Evolutionary conservation across 345 rosid genomes (phyloP).

Genomic region (Euphorbia lathyris): DNA sequence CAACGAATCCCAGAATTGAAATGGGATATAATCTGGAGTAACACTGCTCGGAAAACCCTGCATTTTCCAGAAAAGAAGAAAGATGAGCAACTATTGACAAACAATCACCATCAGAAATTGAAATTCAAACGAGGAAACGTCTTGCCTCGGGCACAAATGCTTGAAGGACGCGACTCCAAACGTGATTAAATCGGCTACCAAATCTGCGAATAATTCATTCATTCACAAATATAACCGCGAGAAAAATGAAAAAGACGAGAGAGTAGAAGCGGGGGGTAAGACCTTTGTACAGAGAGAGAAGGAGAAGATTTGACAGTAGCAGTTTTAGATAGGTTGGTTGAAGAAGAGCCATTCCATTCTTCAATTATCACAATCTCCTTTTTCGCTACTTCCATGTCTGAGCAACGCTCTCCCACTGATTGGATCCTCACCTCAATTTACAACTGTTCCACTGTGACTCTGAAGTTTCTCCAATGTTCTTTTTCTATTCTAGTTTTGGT

Average conservation of each 20-base stretch:
- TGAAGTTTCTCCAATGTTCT: too few species aligned
- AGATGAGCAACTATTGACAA: not conserved
- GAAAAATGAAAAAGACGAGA: not conserved
- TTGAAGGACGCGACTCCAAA: constrained; percentile 78
- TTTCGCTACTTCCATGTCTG: not conserved
- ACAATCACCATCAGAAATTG: not conserved
- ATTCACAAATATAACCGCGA: not conserved
- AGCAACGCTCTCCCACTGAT: not conserved
- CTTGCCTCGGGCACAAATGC: constrained; percentile 93
- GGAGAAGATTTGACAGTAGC: constrained; percentile 58
- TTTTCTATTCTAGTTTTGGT: too few species aligned
- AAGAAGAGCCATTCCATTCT: constrained; percentile 22
- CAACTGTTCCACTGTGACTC: too few species aligned
- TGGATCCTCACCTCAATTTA: too few species aligned
- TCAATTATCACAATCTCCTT: constrained; percentile 4
- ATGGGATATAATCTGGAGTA: constrained; percentile 80
- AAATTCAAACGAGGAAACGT: not conserved
- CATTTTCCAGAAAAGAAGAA: constrained; percentile 5
- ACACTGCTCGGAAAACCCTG: constrained; percentile 92
- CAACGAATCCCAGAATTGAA: constrained; percentile 89
- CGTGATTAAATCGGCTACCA: constrained; percentile 52
- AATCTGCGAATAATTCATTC: constrained; percentile 34
- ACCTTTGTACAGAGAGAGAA: constrained; percentile 63
- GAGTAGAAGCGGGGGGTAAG: not conserved
- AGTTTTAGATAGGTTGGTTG: constrained; percentile 20